These are phyloP conservation scores for Aspergillus amoenus DNA, from an alignment of 2,329 filamentous ascomycete species.

Conservation along the genomic window DNA sequence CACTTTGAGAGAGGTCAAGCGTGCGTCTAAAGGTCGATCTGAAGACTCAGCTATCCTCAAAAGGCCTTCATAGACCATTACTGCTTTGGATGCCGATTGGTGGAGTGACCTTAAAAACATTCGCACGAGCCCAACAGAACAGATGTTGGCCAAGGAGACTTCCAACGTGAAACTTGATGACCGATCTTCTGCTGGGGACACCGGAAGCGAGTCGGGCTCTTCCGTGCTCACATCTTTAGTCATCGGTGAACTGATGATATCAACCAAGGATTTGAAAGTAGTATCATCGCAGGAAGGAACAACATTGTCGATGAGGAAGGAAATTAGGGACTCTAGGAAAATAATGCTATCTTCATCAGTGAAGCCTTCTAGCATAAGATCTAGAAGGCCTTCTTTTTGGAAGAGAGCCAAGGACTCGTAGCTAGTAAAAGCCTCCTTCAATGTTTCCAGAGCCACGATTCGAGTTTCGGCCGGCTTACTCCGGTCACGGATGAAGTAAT, in stretches of 20 bases:
- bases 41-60: constrained; percentile 62
- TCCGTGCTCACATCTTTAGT: constrained; percentile 32
- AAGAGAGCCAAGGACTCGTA: constrained; percentile 32
- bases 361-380: constrained; percentile 35
- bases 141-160: constrained; percentile 57
- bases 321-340: constrained; percentile 40
- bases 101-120: constrained; percentile 76
- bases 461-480: constrained; percentile 41
- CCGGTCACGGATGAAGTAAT: constrained; percentile 38
- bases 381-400: constrained; percentile 32
- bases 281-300: constrained; percentile 29
- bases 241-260: constrained; percentile 38
- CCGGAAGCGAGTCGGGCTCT: constrained; percentile 40
- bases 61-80: constrained; percentile 61
- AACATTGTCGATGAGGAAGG: constrained; percentile 38
- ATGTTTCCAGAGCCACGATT: constrained; percentile 37
- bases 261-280: constrained; percentile 33
- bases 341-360: constrained; percentile 37
- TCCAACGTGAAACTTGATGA: constrained; percentile 32
- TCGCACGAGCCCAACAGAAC: constrained; percentile 68
- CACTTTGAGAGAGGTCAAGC: constrained; percentile 72
- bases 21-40: constrained; percentile 65
- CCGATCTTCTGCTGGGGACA: constrained; percentile 29
- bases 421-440: constrained; percentile 40
- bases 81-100: constrained; percentile 63